These are phyloP conservation scores for Mycogone perniciosa DNA, from an alignment of 2,329 filamentous ascomycete genomes.

Conservation along the genomic window DNA sequence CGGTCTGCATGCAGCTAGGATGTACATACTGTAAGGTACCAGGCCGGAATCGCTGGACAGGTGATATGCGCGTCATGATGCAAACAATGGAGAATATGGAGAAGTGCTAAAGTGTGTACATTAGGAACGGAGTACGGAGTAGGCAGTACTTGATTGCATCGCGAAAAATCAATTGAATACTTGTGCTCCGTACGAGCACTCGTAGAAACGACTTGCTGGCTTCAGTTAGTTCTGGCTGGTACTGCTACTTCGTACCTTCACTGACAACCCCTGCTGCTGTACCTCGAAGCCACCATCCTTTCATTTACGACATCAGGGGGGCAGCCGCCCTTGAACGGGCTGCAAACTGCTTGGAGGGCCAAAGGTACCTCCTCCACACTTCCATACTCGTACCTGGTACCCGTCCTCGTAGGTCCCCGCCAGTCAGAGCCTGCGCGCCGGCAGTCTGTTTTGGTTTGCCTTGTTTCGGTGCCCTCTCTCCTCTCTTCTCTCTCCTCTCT, in stretches of 20 bases:
- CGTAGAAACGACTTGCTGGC: background rate
- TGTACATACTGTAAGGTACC: background rate
- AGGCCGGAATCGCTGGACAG: too few relatives aligned
- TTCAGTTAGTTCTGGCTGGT: background rate
- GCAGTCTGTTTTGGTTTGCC: conserved; percentile 10
- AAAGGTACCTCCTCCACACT: too few relatives aligned
- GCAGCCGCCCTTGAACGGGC: background rate
- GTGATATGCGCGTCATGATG: background rate
- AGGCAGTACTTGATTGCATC: too few relatives aligned
- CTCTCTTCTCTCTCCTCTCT: conserved; percentile 1
- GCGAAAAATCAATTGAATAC: too few relatives aligned
- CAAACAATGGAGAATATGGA: background rate
- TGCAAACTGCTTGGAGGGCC: background rate
- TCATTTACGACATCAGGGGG: background rate
- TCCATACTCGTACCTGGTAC: too few relatives aligned
- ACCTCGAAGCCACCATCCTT: background rate
- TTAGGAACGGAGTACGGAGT: too few relatives aligned
- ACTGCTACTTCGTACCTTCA: background rate
- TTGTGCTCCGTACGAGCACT: too few relatives aligned
- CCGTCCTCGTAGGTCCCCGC: too few relatives aligned
- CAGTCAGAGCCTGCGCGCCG: background rate
- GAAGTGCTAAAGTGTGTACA: background rate
- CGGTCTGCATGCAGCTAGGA: background rate
- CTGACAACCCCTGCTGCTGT: background rate
- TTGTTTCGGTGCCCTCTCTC: background rate